These are phyloP conservation scores for Pichia sp. DNA, from an alignment of 1,139 yeast species.

Conservation along the genomic window DNA sequence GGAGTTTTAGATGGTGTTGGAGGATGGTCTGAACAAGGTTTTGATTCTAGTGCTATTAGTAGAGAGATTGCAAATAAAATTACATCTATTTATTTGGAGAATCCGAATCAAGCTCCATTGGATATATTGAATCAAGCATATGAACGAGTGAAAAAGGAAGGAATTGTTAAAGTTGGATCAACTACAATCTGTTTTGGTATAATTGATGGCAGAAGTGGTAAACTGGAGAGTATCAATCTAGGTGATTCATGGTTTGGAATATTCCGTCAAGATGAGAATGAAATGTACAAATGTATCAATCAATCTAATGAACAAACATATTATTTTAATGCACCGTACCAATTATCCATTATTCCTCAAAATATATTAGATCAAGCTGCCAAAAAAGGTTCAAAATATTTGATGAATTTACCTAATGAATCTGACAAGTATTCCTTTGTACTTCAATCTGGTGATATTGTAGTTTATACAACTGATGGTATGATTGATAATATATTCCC, in stretches of 20 bases:
- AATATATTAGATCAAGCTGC: slow-evolving; percentile 51
- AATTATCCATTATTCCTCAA: slow-evolving; percentile 76
- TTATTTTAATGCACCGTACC: slow-evolving; percentile 87
- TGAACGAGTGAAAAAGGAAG: slow-evolving; percentile 41
- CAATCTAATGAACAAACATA: slow-evolving; percentile 79
- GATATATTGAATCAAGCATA: slow-evolving; percentile 51
- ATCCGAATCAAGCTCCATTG: slow-evolving; percentile 30
- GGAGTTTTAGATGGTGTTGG: slow-evolving; percentile 99
- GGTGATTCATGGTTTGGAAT: slow-evolving; percentile 97
- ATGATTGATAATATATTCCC: slow-evolving; percentile 78
- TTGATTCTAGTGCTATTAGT: slow-evolving; percentile 77
- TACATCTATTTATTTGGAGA: slow-evolving; percentile 23
- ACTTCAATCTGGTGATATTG: slow-evolving; percentile 60
- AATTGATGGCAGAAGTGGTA: slow-evolving; percentile 45
- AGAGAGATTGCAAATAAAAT: slow-evolving; percentile 54
- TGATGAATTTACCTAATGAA: slow-evolving; percentile 48
- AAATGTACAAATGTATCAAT: slow-evolving; percentile 43
- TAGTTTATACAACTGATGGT: slow-evolving; percentile 89
- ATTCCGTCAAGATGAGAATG: slow-evolving; percentile 32
- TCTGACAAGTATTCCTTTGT: slow-evolving; percentile 37
- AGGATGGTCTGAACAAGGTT: slow-evolving; percentile 92
- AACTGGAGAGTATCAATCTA: slow-evolving; percentile 62
- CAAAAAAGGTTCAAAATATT: slow-evolving; percentile 50
- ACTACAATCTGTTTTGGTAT: slow-evolving; percentile 89
- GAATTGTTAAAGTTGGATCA: slow-evolving; percentile 82